These are phyloP conservation scores for Metschnikowia gruessii DNA, from an alignment of 805 yeast genomes.

Conservation along the genomic window DNA sequence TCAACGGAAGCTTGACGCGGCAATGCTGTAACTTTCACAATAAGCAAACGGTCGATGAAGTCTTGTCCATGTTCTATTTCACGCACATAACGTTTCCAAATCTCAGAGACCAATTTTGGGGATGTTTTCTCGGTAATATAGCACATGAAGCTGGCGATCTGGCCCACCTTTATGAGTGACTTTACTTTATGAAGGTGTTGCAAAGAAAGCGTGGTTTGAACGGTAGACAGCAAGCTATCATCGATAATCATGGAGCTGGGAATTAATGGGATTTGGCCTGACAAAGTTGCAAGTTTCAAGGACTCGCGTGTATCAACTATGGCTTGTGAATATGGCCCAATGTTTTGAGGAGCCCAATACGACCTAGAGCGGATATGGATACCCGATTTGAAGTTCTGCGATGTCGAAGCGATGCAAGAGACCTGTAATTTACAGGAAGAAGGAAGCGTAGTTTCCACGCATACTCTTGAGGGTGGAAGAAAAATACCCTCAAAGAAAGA, in stretches of 20 bases:
- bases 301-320: constrained; percentile 41
- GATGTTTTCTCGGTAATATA: constrained; percentile 42
- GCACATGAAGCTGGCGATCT: constrained; percentile 51
- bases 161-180: constrained; percentile 45
- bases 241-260: constrained; percentile 65
- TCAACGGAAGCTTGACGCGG: constrained; percentile 68
- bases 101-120: constrained; percentile 30
- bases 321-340: constrained; percentile 95
- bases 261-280: constrained; percentile 89
- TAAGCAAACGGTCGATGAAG: constrained; percentile 34
- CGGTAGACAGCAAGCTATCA: constrained; percentile 1
- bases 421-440: constrained; percentile 44
- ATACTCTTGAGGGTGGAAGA: constrained; percentile 84
- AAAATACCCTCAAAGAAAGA: constrained; percentile 52
- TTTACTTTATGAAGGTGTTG: constrained; percentile 73
- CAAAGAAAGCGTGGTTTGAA: constrained; percentile 54
- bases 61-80: constrained; percentile 19
- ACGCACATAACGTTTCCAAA: constrained; percentile 46
- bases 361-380: constrained; percentile 90
- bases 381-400: constrained; percentile 48
- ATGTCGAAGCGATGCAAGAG: constrained; percentile 52
- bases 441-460: constrained; percentile 63
- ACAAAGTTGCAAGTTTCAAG: constrained; percentile 55
- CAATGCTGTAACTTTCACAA: constrained; percentile 53
- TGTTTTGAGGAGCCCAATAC: constrained; percentile 98